Evolutionary conservation across 768 basidiomycete species (phyloP), one percentile per base, ranked within the genome.

Genomic region (Rhodotorula diobovata): DNA sequence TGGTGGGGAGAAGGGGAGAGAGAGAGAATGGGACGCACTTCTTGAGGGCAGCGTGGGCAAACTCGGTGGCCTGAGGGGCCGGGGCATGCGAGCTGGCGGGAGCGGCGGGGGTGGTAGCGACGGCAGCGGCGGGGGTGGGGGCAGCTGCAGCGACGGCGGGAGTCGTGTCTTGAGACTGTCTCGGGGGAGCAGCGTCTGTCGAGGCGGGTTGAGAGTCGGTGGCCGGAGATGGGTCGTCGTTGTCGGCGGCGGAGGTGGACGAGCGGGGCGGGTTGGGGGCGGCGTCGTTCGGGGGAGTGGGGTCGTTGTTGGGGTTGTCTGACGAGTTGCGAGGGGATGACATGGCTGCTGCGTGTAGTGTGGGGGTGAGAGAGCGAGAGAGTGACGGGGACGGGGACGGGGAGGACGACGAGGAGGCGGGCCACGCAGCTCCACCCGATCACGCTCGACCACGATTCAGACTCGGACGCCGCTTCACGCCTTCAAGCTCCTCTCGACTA

Each of bases 21-120:
- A 0, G n/a, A 12, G 15, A 7, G 34, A 21, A 15, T 18, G 25
- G 39, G 10, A 30, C 21, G 51, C 61, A 68, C 76, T 78, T 78
- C 65, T 77, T 77, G 56, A 78, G 72, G 5, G 78, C 78, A 32
- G 78, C 78, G 58, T 78, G 78, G 45, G 78, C 78, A 32, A 76
- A 78, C 63, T 77, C 77, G 53, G 66, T 71, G 55, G 63, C 45
- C 20, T 37, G 63, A 14, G 69, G 67, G 10, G 66, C 60, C 14
- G 41, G 41, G 18, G 41, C 41, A 12, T 43, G 41, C 5, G 41
- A 43, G 41, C 41, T 43, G 41, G 41, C 41, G 14, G 68, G 50
- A 3, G 68, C 32, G 20, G 64, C 51, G 39, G 68, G 37, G 15
- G 61, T 30, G 34, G 37, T 39, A 10, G 61, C 56, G 34, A 54